These are phyloP conservation scores for Candida sanyaensis DNA, from an alignment of 1,139 yeast species.

Conservation along the genomic window DNA sequence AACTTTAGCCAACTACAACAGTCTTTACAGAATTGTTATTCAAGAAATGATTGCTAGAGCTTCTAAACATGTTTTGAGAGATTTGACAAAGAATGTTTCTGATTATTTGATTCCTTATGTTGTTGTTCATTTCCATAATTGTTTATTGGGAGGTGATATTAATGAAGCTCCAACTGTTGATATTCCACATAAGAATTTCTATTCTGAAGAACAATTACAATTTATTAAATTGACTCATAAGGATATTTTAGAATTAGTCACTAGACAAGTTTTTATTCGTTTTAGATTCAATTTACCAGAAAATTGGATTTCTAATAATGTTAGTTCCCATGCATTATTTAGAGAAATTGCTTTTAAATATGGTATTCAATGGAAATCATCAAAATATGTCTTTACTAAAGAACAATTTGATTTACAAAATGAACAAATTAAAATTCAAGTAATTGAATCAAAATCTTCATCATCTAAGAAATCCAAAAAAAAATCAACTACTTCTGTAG, in stretches of 20 bases:
- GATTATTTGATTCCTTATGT: slow-evolving; percentile 55
- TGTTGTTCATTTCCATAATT: slow-evolving; percentile 73
- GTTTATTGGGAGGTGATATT: slow-evolving; percentile 57
- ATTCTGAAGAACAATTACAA: slow-evolving; percentile 40
- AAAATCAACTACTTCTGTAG: slow-evolving; percentile 30
- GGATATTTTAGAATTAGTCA: slow-evolving; percentile 44
- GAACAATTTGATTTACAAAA: slow-evolving; percentile 43
- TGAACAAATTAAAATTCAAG: slow-evolving; percentile 17
- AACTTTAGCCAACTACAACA: slow-evolving; percentile 39
- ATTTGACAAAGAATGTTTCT: slow-evolving; percentile 50
- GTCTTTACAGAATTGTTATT: slow-evolving; percentile 51
- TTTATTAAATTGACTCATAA: slow-evolving; percentile 49
- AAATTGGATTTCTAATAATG: slow-evolving; percentile 41
- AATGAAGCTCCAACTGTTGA: slow-evolving; percentile 44
- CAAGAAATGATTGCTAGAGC: slow-evolving; percentile 82
- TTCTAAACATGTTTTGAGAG: slow-evolving; percentile 71
- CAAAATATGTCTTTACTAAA: slow-evolving; percentile 49
- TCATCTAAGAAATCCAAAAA: slow-evolving; percentile 28
- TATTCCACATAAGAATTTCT: slow-evolving; percentile 47
- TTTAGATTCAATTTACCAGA: slow-evolving; percentile 61
- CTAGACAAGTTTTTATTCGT: slow-evolving; percentile 54
- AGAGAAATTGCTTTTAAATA: slow-evolving; percentile 75
- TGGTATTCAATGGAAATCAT: slow-evolving; percentile 85
- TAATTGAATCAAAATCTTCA: slow-evolving; percentile 14
- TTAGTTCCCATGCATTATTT: slow-evolving; percentile 51